phyloP scores from a whole-genome alignment of 2,329 filamentous ascomycete genomes.

The Colletotrichum abscissum region DNA sequence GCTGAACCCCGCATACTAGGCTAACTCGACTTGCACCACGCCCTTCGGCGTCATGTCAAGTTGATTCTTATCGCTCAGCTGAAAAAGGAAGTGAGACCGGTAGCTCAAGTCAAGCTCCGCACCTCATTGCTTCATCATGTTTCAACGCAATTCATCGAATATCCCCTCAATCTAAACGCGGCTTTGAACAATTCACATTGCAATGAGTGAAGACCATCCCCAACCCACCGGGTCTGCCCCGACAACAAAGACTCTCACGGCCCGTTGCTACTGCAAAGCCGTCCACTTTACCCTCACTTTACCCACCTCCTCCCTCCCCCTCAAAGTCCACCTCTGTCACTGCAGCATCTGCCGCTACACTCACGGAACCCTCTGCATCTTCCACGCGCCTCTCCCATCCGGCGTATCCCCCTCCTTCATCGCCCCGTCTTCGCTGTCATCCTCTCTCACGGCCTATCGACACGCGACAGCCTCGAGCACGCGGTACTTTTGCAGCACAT shows the following conservation, averaged over 20 bases:
- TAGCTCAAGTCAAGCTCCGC: not conserved
- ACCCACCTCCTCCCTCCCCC: conserved; percentile 49
- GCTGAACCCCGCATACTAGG: not conserved
- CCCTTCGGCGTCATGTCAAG: not conserved
- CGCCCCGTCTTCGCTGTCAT: conserved; percentile 49
- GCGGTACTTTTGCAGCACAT: conserved; percentile 58
- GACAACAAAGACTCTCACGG: conserved; percentile 50
- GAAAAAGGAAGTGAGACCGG: not conserved
- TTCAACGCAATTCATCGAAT: not conserved
- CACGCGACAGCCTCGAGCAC: conserved; percentile 43
- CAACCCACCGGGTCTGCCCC: not conserved
- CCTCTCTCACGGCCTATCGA: conserved; percentile 50
- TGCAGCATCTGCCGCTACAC: conserved; percentile 58
- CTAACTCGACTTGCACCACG: not conserved
- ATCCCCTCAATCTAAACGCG: not conserved
- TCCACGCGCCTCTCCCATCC: conserved; percentile 51
- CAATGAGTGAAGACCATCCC: not conserved
- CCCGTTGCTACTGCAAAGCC: conserved; percentile 58
- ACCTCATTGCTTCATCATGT: not conserved
- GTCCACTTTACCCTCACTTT: conserved; percentile 56
- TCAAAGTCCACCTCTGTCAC: conserved; percentile 56
- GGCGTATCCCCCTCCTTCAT: conserved; percentile 52
- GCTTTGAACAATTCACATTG: not conserved
- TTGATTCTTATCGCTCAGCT: not conserved
- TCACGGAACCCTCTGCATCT: conserved; percentile 54